Conservation (phyloP, 306 rosid genomes). For the Lathyrus tuberosus region DNA sequence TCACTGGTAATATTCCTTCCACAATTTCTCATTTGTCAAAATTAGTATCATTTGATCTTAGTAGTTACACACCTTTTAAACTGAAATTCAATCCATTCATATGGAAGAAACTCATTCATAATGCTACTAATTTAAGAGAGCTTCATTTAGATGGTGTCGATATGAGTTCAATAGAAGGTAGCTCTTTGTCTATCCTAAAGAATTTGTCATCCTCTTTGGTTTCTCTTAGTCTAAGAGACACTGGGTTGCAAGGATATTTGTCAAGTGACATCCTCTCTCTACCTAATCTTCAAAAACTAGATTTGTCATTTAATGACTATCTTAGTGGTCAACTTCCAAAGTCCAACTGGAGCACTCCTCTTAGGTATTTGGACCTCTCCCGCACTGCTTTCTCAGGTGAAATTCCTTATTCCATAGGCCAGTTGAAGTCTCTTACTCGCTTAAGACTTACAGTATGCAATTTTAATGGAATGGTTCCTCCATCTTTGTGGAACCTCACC, state of each 20-base stretch:
- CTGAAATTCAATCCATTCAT: too few species aligned
- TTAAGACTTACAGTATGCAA: fast-evolving
- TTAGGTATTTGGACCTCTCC: conserved; percentile 23
- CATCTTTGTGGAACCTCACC: conserved; percentile 35
- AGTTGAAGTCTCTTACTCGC: background rate
- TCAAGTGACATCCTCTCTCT: background rate
- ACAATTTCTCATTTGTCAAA: background rate
- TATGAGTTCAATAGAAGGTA: too few species aligned
- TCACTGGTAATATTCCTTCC: background rate
- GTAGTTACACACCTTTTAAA: too few species aligned
- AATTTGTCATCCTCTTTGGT: too few species aligned
- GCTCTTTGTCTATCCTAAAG: too few species aligned
- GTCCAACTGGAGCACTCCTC: conserved; percentile 27
- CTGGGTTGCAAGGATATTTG: too few species aligned
- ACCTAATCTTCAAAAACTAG: conserved; percentile 13
- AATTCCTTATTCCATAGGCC: conserved; percentile 5
- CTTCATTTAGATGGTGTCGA: too few species aligned
- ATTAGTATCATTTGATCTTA: background rate
- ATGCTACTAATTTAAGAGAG: too few species aligned
- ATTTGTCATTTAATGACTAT: fast-evolving
- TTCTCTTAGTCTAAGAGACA: too few species aligned
- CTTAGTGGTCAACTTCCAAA: conserved; percentile 28
- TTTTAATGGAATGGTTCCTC: conserved; percentile 2
- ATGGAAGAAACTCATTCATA: too few species aligned
- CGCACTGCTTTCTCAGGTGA: background rate